Conservation (phyloP, 495 filamentous ascomycete genomes). For the Penicillium lagena region DNA sequence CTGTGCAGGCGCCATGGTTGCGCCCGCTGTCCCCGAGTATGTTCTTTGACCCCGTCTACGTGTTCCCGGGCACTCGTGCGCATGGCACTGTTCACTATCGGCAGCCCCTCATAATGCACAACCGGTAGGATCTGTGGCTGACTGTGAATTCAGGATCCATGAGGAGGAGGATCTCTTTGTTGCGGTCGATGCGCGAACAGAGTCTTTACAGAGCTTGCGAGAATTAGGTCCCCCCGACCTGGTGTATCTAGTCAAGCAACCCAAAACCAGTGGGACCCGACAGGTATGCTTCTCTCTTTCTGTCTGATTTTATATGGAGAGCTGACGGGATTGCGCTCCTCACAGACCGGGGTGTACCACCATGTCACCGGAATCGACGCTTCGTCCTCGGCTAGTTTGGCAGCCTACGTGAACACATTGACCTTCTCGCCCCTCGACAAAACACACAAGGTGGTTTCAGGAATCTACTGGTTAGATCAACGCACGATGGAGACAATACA, state of each 20-base stretch:
- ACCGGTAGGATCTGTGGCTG: conserved; percentile 8
- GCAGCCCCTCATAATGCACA: conserved; percentile 4
- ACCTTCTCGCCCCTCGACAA: conserved; percentile 84
- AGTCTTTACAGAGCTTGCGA: conserved; percentile 72
- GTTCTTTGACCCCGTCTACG: conserved; percentile 35
- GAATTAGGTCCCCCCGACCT: conserved; percentile 95
- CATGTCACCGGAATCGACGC: conserved; percentile 98
- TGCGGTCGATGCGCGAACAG: conserved; percentile 83
- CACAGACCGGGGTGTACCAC: conserved; percentile 85
- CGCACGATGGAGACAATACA: conserved; percentile 5
- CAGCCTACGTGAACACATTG: conserved; percentile 96
- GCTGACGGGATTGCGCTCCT: conserved; percentile 1
- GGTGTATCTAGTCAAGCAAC: conserved; percentile 89
- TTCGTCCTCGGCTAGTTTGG: conserved; percentile 92
- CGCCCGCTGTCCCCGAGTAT: conserved; percentile 85
- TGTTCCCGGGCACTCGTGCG: conserved; percentile 26
- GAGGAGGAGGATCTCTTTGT: conserved; percentile 81
- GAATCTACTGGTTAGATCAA: conserved; percentile 74
- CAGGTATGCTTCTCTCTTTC: conserved; percentile 28
- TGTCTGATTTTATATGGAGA: not conserved
- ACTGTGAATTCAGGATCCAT: conserved; percentile 58
- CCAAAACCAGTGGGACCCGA: conserved; percentile 46
- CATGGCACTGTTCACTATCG: conserved; percentile 12
- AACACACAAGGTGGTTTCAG: conserved; percentile 84
- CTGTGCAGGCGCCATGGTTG: conserved; percentile 61